Conservation (phyloP, 2,329 filamentous ascomycete genomes). For the Neonectria sp. region DNA sequence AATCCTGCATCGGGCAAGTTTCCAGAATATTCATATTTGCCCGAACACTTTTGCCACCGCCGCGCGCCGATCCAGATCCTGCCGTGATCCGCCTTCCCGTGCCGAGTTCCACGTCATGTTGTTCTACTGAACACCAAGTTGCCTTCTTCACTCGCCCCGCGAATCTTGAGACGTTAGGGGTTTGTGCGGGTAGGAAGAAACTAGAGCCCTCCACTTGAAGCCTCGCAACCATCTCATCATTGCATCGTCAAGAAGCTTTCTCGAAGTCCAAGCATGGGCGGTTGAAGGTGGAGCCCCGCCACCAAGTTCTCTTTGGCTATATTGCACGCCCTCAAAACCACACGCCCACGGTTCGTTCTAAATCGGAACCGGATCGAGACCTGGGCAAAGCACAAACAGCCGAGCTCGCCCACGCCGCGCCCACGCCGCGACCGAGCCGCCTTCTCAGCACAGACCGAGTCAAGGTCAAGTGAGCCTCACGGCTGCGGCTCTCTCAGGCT, state of each 20-base stretch:
- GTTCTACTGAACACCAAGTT: conserved; percentile 13
- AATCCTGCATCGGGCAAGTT: conserved; percentile 9
- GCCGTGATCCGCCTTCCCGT: conserved; percentile 11
- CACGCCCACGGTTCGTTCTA: conserved; percentile 31
- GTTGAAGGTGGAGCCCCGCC: conserved; percentile 5
- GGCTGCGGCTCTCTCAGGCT: conserved; percentile 16
- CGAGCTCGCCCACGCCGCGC: conserved; percentile 15
- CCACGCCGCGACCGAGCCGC: conserved; percentile 23
- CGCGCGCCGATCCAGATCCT: conserved; percentile 25
- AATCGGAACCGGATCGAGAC: conserved; percentile 1
- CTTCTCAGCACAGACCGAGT: conserved; percentile 36
- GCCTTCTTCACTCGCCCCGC: conserved; percentile 16
- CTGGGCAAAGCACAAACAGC: conserved; percentile 12
- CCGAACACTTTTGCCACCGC: conserved; percentile 14
- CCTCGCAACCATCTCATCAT: conserved; percentile 6
- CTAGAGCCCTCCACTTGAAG: conserved; percentile 1
- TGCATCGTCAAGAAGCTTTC: background rate
- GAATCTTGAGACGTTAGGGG: background rate
- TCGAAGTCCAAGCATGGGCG: background rate
- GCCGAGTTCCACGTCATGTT: conserved; percentile 19
- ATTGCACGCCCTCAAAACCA: conserved; percentile 5
- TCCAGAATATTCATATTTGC: conserved; percentile 19
- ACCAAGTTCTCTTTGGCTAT: background rate
- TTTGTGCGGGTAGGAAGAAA: background rate
- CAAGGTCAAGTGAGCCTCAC: conserved; percentile 25